A percentile compares a stretch with the other conserved stretches of the same genome.
Conservation (phyloP, 2,329 filamentous ascomycete genomes). For the Clonostachys rhizophaga region DNA sequence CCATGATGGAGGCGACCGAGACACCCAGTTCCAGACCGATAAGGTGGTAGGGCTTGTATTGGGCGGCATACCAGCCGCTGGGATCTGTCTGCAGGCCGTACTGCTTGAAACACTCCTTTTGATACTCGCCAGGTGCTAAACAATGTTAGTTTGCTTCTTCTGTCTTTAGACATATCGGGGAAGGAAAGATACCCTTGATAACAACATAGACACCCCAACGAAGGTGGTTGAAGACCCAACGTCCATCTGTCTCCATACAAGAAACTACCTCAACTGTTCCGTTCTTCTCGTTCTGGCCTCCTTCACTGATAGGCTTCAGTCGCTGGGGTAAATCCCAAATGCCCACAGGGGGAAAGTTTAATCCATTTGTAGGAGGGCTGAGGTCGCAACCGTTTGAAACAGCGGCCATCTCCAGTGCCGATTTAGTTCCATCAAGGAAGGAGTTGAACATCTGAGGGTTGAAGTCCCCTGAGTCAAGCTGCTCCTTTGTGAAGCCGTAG, state of each 20-base stretch:
- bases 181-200: slow-evolving; percentile 21
- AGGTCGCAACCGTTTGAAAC: slow-evolving; percentile 38
- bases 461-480: slow-evolving; percentile 32
- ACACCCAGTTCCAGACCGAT: slow-evolving; percentile 39
- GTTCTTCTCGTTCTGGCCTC: slow-evolving; percentile 31
- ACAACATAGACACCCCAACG: slow-evolving; percentile 38
- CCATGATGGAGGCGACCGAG: slow-evolving; percentile 36
- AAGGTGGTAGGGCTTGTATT: slow-evolving; percentile 41
- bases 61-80: slow-evolving; percentile 29
- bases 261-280: slow-evolving; percentile 38
- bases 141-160: neutral
- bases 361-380: slow-evolving; percentile 28
- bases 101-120: slow-evolving; percentile 34
- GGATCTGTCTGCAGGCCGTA: slow-evolving; percentile 37
- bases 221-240: slow-evolving; percentile 31
- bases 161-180: neutral
- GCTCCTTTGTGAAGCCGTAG: slow-evolving; percentile 38
- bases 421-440: slow-evolving; percentile 42
- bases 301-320: slow-evolving; percentile 30
- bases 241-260: slow-evolving; percentile 33
- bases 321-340: slow-evolving; percentile 32
- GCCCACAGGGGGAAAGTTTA: slow-evolving; percentile 37
- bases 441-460: slow-evolving; percentile 44
- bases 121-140: slow-evolving; percentile 26
- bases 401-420: slow-evolving; percentile 39